Conservation (phyloP, 345 rosid species). For the Melastoma malabathricum region DNA sequence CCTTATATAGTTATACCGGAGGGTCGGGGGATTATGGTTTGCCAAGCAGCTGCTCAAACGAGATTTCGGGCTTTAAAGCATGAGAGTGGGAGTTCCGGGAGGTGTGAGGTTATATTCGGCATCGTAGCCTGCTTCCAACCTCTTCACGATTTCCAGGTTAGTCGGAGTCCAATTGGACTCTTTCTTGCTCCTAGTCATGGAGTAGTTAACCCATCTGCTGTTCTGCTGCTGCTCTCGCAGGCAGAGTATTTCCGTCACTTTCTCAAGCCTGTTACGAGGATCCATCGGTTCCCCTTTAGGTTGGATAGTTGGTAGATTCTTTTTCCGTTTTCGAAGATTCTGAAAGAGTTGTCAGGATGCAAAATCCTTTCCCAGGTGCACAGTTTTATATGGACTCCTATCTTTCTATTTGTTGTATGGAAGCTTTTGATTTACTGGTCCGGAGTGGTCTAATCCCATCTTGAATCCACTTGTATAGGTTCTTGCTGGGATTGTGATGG, state of each 20-base stretch:
- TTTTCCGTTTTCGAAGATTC: conserved; percentile 21
- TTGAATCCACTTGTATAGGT: no score
- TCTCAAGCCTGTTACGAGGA: conserved; percentile 98
- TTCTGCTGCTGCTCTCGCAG: conserved; percentile 35
- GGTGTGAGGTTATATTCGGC: conserved; percentile 66
- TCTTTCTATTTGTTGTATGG: no score
- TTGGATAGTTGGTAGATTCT: conserved; percentile 21
- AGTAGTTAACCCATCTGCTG: background rate
- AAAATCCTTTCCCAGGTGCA: conserved; percentile 32
- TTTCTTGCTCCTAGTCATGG: background rate
- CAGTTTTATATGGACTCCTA: conserved; percentile 5
- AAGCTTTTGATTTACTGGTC: no score
- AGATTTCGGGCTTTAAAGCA: conserved; percentile 87
- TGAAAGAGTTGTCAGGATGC: conserved; percentile 15
- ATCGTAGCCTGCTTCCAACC: conserved; percentile 96
- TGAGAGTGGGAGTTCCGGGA: conserved; percentile 82
- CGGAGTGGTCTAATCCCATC: no score
- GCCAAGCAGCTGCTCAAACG: conserved; percentile 93
- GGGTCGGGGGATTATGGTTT: conserved; percentile 74
- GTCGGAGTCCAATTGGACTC: conserved; percentile 8
- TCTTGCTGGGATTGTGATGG: no score
- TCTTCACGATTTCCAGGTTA: conserved; percentile 94
- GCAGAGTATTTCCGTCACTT: conserved; percentile 95
- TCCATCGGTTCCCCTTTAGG: conserved; percentile 13
- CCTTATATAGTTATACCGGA: conserved; percentile 1